Evolutionary conservation across 2,329 filamentous ascomycete species (phyloP).

Genomic region (Leptographium galeiforme): DNA sequence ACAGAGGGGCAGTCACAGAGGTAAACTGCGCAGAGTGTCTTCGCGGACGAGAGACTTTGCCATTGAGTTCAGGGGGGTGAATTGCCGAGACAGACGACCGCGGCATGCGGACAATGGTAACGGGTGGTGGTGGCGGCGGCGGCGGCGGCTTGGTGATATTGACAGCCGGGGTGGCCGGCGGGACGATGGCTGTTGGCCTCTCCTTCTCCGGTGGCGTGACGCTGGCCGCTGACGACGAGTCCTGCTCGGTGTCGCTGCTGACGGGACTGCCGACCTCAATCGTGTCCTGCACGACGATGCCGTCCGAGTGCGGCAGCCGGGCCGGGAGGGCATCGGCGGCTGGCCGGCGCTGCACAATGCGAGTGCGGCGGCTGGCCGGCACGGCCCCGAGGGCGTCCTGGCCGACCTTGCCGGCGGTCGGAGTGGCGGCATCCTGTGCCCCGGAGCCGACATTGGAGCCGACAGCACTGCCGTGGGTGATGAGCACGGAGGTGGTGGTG

Average conservation of each 20-base stretch:
- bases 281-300: conserved; percentile 42
- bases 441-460: neutral
- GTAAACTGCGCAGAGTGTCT: neutral
- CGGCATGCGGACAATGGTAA: neutral
- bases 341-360: neutral
- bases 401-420: neutral
- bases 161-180: neutral
- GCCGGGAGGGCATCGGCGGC: neutral
- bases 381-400: neutral
- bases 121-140: neutral
- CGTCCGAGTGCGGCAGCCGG: conserved; percentile 18
- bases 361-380: neutral
- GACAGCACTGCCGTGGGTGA: neutral
- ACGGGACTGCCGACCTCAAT: conserved; percentile 37
- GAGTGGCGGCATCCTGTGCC: neutral
- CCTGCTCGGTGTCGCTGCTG: conserved; percentile 18
- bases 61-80: neutral
- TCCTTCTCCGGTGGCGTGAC: conserved; percentile 1
- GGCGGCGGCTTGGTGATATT: neutral
- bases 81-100: neutral
- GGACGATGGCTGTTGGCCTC: neutral
- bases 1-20: neutral
- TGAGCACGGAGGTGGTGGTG: neutral
- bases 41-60: neutral
- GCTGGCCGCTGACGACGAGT: conserved; percentile 12